Evolutionary conservation across 768 basidiomycete genomes (phyloP), one percentile per base, ranked within the genome.

Genomic region (Cystofilobasidium bisporidii): DNA sequence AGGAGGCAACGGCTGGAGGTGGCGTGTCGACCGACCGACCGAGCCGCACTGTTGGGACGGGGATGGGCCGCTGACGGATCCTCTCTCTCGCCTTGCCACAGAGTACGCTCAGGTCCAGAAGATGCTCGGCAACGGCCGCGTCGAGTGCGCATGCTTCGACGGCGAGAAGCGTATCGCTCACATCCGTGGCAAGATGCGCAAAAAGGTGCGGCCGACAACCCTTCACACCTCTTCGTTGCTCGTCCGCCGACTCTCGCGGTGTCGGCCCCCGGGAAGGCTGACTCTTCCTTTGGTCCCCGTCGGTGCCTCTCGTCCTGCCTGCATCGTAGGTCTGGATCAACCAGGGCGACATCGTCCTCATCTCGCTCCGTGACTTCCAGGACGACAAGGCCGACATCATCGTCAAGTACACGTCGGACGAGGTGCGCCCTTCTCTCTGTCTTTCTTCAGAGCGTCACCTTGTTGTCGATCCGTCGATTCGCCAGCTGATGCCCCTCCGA

Each of bases 381-480:
- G 96, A 99, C 73, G 91, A 90, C 80, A 97, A 97, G 79, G 96
- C 93, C 24, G 96, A 99, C 80, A 94, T 99, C 60, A 97, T 98
- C 75, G 94, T 97, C 74, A 96, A 96, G 79, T 99, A 98, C 78
- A 96, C 93, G 1, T 85, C 92, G 43, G 93, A 99, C 76, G 94
- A 99, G 65, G 72, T 71, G 17, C 56, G 72, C 69, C 33, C 76
- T 14, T 43, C 17, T 59, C 71, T 85, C 83, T 33, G 32, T 55
- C 56, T 56, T 22, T 40, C 17, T 36, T 36, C 24, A 8, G 33
- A 5, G 24, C 20, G 22, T 45, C 22, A 28, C 15, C 26, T 48
- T 20, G 6, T 12, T 61, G 38, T 33, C 48, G 12, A 30, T n/a
- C n/a, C n/a, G n/a, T n/a, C n/a, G n/a, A n/a, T n/a, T n/a, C n/a